Evolutionary conservation across 768 basidiomycete species (phyloP).

Genomic region (Galerina sulciceps): DNA sequence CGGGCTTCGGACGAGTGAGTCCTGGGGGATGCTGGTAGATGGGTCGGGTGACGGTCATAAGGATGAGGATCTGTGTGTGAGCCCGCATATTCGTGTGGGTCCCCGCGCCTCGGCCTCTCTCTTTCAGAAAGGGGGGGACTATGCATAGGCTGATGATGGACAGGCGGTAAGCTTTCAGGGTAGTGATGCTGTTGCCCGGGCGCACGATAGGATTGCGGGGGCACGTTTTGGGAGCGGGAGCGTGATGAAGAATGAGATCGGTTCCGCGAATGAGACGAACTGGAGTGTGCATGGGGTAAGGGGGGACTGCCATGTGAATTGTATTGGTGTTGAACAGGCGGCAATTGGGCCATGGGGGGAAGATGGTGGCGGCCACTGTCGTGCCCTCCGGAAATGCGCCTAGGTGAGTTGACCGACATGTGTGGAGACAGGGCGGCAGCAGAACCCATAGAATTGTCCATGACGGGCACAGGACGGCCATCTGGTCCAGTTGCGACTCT

Average conservation of each 20-base stretch:
- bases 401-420: conserved; percentile 44
- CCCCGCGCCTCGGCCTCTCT: conserved; percentile 53
- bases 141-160: conserved; percentile 51
- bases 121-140: conserved; percentile 55
- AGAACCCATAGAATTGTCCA: conserved; percentile 49
- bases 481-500: conserved; percentile 46
- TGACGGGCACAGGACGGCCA: conserved; percentile 49
- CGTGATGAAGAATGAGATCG: conserved; percentile 56
- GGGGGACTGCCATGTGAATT: conserved; percentile 43
- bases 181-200: conserved; percentile 49
- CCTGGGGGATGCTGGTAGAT: conserved; percentile 40
- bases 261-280: conserved; percentile 47
- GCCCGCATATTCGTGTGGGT: conserved; percentile 25
- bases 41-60: conserved; percentile 32
- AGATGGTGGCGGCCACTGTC: conserved; percentile 48
- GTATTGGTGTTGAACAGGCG: conserved; percentile 39
- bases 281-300: conserved; percentile 45
- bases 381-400: conserved; percentile 45
- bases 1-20: conserved; percentile 27
- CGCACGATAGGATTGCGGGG: conserved; percentile 40
- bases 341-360: conserved; percentile 50
- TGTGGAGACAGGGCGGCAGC: conserved; percentile 44
- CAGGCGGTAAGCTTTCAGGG: conserved; percentile 46
- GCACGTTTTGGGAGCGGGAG: conserved; percentile 48
- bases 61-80: conserved; percentile 31